Evolutionary conservation across 306 rosid species (phyloP), one percentile per base, ranked within the genome.

Genomic region (Glycine tomentella): DNA sequence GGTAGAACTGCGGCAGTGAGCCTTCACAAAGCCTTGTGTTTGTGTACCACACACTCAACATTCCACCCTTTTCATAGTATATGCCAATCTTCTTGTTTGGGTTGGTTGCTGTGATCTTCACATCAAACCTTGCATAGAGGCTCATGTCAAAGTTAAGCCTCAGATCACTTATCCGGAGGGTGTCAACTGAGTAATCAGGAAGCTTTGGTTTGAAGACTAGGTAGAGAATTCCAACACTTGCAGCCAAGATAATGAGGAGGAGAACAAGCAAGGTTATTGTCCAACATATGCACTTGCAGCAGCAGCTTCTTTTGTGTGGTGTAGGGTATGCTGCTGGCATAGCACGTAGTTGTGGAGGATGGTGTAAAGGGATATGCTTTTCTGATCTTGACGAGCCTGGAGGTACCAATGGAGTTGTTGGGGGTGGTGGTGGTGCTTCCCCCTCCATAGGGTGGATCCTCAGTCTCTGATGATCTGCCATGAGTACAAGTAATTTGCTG

Each of bases 71-170:
- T 72, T 91, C 87, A 40, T 95, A 93, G 90, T 91, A 91, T 34
- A 93, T 89, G n/a, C 99, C 95, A 33, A 91, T 95, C 81, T 90
- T 95, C 82, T 90, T 66, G 85, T 95, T 95, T 20, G 97, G 97
- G 69, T 95, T 93, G 8, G 77, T 61, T 49, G 97, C 89, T 20
- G 95, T 91, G 84, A 95, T 87, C 87, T 86, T 89, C 74, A 93
- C 95, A 45, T 91, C 88, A 58, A 95, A 95, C 83, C 84, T 81
- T 5, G 99, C 97, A 53, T 87, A 89, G 13, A 95, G 86, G 44
- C 88, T 83, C 95, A 90, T 73, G 84, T 90, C 99, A 52, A 82
- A 74, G 72, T 93, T 89, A 46, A 93, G 95, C 74, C 92, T 82
- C 6, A 93, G 82, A 25, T 89, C 90, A 49, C 85, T 88, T 61